These are phyloP conservation scores for Wickerhamiella lipophila DNA, from an alignment of 805 yeast species.

Conservation along the genomic window DNA sequence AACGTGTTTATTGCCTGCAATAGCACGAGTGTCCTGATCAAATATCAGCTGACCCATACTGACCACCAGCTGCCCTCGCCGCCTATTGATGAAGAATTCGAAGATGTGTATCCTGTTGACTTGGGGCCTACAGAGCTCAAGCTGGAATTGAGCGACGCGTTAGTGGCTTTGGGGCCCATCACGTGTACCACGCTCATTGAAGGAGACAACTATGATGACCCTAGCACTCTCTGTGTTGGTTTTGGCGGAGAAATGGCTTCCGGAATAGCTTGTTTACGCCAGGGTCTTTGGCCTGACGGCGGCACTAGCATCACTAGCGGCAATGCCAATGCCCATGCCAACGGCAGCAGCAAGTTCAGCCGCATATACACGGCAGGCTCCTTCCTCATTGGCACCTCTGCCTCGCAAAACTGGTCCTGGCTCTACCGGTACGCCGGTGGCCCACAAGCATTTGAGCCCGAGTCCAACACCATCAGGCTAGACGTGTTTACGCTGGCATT, in stretches of 20 bases:
- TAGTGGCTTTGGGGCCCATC: slow-evolving; percentile 13
- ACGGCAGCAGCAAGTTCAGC: background rate
- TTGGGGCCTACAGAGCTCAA: background rate
- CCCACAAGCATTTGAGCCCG: background rate
- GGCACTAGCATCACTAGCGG: too few species aligned
- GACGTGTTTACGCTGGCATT: slow-evolving; percentile 2
- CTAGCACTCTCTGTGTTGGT: background rate
- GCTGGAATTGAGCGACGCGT: slow-evolving; percentile 9
- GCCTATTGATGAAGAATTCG: slow-evolving; percentile 28
- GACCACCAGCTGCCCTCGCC: slow-evolving; percentile 17
- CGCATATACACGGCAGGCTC: background rate
- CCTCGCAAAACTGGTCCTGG: background rate
- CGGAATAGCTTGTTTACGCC: slow-evolving; percentile 2
- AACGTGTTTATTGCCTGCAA: slow-evolving; percentile 9
- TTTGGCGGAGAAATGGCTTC: slow-evolving; percentile 1
- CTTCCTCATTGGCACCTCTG: background rate
- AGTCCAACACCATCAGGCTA: background rate
- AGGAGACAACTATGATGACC: background rate
- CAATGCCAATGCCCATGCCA: too few species aligned
- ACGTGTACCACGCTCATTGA: slow-evolving; percentile 1
- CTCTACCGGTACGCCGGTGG: background rate
- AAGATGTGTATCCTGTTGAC: slow-evolving; percentile 24
- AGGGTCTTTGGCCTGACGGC: slow-evolving; percentile 10
- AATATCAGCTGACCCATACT: slow-evolving; percentile 12
- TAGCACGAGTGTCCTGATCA: slow-evolving; percentile 1